These are phyloP conservation scores for Helotiales sp. DNA, from an alignment of 2,329 filamentous ascomycete species.

Conservation along the genomic window DNA sequence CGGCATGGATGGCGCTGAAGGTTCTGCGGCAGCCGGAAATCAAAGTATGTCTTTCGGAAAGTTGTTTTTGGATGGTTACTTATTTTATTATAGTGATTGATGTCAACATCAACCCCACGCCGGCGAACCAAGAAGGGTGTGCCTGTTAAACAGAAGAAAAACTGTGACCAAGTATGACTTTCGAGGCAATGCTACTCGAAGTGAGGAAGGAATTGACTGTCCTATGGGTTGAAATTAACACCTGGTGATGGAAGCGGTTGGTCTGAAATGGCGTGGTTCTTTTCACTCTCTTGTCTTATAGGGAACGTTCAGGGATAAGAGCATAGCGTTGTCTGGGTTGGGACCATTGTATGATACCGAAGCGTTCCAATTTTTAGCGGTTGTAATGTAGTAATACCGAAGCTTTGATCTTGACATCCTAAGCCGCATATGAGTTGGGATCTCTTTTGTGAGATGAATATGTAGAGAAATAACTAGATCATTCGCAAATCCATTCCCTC, in stretches of 20 bases:
- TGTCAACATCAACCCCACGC: constrained; percentile 80
- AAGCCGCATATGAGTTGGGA: not conserved
- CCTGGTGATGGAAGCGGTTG: not conserved
- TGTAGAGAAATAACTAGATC: not conserved
- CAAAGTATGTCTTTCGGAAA: constrained; percentile 71
- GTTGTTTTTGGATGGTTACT: constrained; percentile 27
- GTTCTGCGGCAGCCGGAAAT: constrained; percentile 70
- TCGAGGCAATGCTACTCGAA: not conserved
- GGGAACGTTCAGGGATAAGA: constrained; percentile 38
- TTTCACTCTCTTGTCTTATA: constrained; percentile 36
- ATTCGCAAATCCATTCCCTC: too few species aligned
- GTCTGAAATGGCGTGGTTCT: constrained; percentile 15
- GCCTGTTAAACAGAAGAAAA: constrained; percentile 56
- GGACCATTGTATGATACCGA: constrained; percentile 43
- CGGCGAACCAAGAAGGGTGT: constrained; percentile 74
- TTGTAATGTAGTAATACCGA: constrained; percentile 28
- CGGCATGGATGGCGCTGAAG: constrained; percentile 92
- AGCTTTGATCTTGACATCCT: not conserved
- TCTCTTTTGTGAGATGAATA: not conserved
- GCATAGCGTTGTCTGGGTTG: constrained; percentile 43
- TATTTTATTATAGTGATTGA: constrained; percentile 75
- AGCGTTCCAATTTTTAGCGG: constrained; percentile 19
- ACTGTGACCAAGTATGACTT: not conserved
- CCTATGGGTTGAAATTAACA: not conserved
- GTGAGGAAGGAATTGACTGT: not conserved